Evolutionary conservation across 495 filamentous ascomycete species (phyloP).

Genomic region (Penicillium riverlandense): DNA sequence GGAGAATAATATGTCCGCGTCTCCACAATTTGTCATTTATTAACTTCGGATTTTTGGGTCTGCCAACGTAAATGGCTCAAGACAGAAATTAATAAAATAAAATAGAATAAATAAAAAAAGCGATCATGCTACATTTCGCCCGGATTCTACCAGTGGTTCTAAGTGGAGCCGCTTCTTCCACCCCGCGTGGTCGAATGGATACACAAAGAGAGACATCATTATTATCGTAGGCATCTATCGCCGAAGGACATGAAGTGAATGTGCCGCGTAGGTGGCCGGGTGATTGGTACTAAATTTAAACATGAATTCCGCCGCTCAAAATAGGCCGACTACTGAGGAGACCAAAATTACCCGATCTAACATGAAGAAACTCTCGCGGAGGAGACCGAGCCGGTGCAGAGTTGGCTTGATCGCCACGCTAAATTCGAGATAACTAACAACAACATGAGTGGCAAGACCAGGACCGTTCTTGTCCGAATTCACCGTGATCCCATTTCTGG

Average conservation of each 20-base stretch:
- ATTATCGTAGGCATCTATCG: no score
- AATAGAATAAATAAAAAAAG: conserved; percentile 1
- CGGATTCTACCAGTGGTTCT: no score
- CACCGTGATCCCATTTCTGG: conserved; percentile 5
- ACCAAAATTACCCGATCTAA: conserved; percentile 24
- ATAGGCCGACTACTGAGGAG: background rate
- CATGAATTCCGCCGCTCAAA: no score
- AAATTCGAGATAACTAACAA: no score
- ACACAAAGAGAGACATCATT: no score
- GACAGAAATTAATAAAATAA: conserved; percentile 4
- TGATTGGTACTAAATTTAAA: no score
- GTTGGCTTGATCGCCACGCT: conserved; percentile 7
- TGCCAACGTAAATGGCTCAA: conserved; percentile 6
- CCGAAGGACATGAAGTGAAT: no score
- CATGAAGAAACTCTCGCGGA: no score
- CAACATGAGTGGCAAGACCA: conserved; percentile 3
- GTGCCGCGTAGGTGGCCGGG: no score
- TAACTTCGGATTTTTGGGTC: background rate
- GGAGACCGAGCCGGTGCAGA: background rate
- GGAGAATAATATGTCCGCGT: background rate
- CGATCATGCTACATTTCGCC: no score
- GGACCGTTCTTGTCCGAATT: conserved; percentile 5
- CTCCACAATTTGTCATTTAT: conserved; percentile 14
- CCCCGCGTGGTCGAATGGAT: no score
- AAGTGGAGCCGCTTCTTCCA: no score